Conservation (phyloP, 1,139 yeast genomes). For the Candida mesenterica region DNA sequence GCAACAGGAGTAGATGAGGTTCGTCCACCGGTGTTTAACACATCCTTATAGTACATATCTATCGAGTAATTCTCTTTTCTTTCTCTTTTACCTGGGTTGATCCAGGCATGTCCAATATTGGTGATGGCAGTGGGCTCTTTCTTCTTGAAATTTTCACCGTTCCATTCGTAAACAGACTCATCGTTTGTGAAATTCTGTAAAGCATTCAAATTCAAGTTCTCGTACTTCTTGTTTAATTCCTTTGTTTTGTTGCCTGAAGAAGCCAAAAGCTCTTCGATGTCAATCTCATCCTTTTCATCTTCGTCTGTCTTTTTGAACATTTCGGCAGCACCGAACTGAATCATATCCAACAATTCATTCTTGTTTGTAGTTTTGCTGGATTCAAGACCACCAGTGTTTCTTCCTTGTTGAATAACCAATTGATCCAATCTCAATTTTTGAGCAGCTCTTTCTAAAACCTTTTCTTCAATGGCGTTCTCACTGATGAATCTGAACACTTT, state of each 20-base stretch:
- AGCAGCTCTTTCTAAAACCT: slow-evolving; percentile 75
- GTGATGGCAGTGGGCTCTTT: slow-evolving; percentile 46
- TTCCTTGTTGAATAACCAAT: slow-evolving; percentile 77
- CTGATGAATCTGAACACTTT: slow-evolving; percentile 74
- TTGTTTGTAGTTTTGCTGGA: slow-evolving; percentile 51
- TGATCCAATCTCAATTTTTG: slow-evolving; percentile 77
- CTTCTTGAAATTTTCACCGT: slow-evolving; percentile 77
- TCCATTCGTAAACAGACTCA: slow-evolving; percentile 80
- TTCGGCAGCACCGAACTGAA: slow-evolving; percentile 74
- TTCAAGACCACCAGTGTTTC: slow-evolving; percentile 41
- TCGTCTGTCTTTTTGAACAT: slow-evolving; percentile 41
- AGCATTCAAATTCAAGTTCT: slow-evolving; percentile 69
- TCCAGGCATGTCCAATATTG: slow-evolving; percentile 56
- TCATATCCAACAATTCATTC: slow-evolving; percentile 74
- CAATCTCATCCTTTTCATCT: slow-evolving; percentile 48
- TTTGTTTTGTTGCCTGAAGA: slow-evolving; percentile 64
- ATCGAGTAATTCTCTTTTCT: slow-evolving; percentile 76
- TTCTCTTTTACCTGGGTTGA: slow-evolving; percentile 75
- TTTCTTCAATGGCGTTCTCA: slow-evolving; percentile 79
- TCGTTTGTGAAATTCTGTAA: slow-evolving; percentile 67
- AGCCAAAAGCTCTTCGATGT: slow-evolving; percentile 59
- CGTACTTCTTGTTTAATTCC: slow-evolving; percentile 61
- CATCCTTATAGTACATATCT: slow-evolving; percentile 78
- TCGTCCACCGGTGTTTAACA: slow-evolving; percentile 64
- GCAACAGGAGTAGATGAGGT: slow-evolving; percentile 22